These are phyloP conservation scores for Diplosphaera chodatii DNA, from an alignment of 139 green algal species.

Conservation along the genomic window DNA sequence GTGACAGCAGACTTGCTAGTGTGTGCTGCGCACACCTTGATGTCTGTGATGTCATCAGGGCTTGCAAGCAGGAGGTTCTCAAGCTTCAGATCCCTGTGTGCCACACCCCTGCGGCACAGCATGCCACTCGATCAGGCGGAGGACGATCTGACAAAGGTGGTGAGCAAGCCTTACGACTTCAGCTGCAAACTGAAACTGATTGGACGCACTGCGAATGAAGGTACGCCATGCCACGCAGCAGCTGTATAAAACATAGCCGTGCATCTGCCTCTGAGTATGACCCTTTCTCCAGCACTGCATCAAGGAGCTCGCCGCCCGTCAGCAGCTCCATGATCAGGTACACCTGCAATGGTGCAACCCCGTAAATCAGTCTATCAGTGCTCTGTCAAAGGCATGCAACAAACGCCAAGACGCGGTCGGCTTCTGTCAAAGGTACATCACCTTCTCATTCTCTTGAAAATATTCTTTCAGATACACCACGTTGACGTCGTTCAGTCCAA, in stretches of 20 bases:
- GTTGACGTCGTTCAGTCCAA: conserved; percentile 71
- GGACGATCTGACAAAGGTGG: no score
- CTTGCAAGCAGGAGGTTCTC: conserved; percentile 86
- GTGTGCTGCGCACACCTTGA: no score
- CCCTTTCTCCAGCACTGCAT: conserved; percentile 68
- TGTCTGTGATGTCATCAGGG: conserved; percentile 55
- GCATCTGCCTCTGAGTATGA: conserved; percentile 78
- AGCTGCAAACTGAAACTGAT: no score
- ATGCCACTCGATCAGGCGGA: no score
- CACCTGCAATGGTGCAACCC: no score
- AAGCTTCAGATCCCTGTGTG: conserved; percentile 89
- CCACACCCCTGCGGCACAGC: conserved; percentile 64
- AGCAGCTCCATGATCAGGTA: conserved; percentile 88
- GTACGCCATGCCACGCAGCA: conserved; percentile 77
- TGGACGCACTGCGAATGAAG: conserved; percentile 66
- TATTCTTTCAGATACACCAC: conserved; percentile 86
- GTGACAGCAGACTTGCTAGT: no score
- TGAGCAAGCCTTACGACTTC: no score
- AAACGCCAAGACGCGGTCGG: no score
- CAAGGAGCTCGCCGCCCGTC: conserved; percentile 76
- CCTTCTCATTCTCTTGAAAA: conserved; percentile 73
- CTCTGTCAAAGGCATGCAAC: no score
- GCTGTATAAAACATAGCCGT: conserved; percentile 63
- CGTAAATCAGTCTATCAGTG: no score
- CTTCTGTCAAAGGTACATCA: no score